Conservation (phyloP, 352 stramenopile genomes). For the Globisporangium okanoganense region DNA sequence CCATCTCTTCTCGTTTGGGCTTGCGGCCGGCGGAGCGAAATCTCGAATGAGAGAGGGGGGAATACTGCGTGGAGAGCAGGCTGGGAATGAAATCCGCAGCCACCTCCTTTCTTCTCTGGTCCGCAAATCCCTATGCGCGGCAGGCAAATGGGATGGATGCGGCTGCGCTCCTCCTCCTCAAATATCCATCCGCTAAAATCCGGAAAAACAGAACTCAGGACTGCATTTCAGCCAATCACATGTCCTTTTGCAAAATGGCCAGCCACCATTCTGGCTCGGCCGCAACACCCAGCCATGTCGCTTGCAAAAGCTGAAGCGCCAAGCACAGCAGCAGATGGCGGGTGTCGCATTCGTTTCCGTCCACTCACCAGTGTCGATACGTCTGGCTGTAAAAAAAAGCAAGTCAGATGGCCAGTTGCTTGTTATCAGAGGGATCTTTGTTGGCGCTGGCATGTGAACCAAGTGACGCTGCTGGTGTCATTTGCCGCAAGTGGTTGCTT, state of each 20-base stretch:
- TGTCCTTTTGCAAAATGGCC: too few relatives aligned
- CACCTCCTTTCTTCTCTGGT: neutral
- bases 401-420: neutral
- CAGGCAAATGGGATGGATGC: constrained; percentile 1
- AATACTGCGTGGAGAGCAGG: neutral
- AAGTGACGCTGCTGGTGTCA: too few relatives aligned
- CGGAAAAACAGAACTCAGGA: constrained; percentile 10
- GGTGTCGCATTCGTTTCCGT: neutral
- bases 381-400: neutral
- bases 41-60: constrained; percentile 11
- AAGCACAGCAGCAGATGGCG: neutral
- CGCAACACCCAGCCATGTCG: neutral
- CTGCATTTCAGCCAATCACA: neutral
- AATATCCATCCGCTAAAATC: constrained; percentile 3
- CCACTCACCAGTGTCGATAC: neutral
- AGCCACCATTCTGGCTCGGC: neutral
- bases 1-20: neutral
- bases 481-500: too few relatives aligned
- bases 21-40: neutral
- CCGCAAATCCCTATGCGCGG: too few relatives aligned
- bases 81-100: neutral
- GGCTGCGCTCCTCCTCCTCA: constrained; percentile 1
- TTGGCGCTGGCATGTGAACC: neutral
- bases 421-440: constrained; percentile 6
- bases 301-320: constrained; percentile 4